phyloP scores from a whole-genome alignment of 352 stramenopile genomes.

The Phytophthora palmivora region DNA sequence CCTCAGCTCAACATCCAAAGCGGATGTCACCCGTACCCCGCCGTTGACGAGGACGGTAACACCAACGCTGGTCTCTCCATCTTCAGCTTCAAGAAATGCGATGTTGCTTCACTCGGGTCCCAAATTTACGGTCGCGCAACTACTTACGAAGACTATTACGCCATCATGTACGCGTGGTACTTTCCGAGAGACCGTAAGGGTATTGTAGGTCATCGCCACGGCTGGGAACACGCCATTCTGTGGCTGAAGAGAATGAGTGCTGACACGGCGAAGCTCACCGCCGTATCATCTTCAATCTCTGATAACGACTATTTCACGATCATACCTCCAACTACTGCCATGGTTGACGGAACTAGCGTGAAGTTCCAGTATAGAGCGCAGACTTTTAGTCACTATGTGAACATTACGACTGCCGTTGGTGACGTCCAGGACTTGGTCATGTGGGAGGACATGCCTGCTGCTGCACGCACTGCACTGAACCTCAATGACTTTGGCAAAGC shows the following conservation, averaged over 20 bases:
- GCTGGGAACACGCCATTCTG: slow-evolving; percentile 15
- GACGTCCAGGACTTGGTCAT: slow-evolving; percentile 32
- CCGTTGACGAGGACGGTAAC: slow-evolving; percentile 18
- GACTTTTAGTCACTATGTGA: slow-evolving; percentile 29
- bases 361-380: slow-evolving; percentile 23
- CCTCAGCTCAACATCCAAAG: slow-evolving; percentile 28
- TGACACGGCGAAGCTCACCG: slow-evolving; percentile 1
- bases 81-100: slow-evolving; percentile 13
- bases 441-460: slow-evolving; percentile 23
- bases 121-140: slow-evolving; percentile 25
- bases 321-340: slow-evolving; percentile 2
- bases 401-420: slow-evolving; percentile 23
- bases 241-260: slow-evolving; percentile 6
- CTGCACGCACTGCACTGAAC: slow-evolving; percentile 33
- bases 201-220: neutral
- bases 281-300: slow-evolving; percentile 1
- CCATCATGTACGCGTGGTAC: slow-evolving; percentile 20
- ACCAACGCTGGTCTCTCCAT: slow-evolving; percentile 21
- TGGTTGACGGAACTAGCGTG: slow-evolving; percentile 24
- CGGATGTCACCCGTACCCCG: slow-evolving; percentile 25
- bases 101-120: slow-evolving; percentile 10
- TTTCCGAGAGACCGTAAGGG: slow-evolving; percentile 3
- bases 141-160: slow-evolving; percentile 19
- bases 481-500: slow-evolving; percentile 35
- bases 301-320: slow-evolving; percentile 23